Evolutionary conservation across 139 green algal species (phyloP).

Genomic region (Asterochloris sp.): DNA sequence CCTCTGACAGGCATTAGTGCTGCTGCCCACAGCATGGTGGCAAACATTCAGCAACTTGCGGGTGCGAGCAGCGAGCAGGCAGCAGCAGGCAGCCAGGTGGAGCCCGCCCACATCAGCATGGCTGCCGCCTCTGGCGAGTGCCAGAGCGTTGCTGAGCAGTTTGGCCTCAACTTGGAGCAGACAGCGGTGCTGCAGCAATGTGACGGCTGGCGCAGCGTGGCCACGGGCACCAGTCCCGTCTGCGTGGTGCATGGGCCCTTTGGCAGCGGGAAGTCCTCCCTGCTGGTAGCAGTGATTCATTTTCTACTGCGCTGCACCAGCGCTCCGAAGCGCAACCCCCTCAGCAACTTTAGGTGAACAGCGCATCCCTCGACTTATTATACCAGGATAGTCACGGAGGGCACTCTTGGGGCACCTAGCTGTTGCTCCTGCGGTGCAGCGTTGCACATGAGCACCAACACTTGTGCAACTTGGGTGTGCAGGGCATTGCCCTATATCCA

Average conservation of each 20-base stretch:
- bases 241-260: slow-evolving; percentile 76
- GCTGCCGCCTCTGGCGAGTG: background rate
- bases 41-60: background rate
- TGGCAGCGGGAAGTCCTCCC: slow-evolving; percentile 69
- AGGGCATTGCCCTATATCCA: slow-evolving; percentile 1
- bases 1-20: background rate
- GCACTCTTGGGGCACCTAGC: no score
- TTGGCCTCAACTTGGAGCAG: background rate
- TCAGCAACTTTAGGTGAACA: no score
- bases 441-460: no score
- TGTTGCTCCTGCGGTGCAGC: no score
- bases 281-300: slow-evolving; percentile 72
- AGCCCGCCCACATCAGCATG: background rate
- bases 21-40: background rate
- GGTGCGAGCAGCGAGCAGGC: background rate
- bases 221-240: slow-evolving; percentile 29
- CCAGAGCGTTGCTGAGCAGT: background rate
- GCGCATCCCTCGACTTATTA: no score
- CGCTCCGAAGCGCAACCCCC: no score
- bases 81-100: background rate
- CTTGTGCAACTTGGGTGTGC: no score
- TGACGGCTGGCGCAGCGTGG: background rate
- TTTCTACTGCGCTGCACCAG: slow-evolving; percentile 38
- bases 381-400: no score
- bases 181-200: background rate